A percentile compares a stretch with the other conserved stretches of the same genome.
phyloP scores from a whole-genome alignment of 495 filamentous ascomycete genomes.

The Penicillium nucicola region DNA sequence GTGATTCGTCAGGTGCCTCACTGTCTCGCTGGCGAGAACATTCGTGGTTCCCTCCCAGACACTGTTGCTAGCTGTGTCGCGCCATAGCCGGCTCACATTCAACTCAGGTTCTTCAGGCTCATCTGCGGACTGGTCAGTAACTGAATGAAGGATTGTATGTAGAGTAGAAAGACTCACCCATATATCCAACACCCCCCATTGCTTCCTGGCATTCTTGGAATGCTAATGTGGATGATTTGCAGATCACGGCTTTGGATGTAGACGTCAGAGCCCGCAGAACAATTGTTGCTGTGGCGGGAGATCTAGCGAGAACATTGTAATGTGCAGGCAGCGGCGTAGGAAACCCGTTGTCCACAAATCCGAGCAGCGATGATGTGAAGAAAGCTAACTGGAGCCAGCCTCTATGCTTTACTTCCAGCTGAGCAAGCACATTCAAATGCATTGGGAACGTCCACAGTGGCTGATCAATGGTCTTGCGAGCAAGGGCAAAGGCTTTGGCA shows the following conservation, averaged over 20 bases:
- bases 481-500: conserved; percentile 51
- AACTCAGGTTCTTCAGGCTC: conserved; percentile 41
- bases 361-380: conserved; percentile 57
- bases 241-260: conserved; percentile 58
- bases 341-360: conserved; percentile 44
- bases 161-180: conserved; percentile 34
- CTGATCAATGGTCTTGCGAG: conserved; percentile 45
- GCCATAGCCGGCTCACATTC: conserved; percentile 60
- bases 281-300: conserved; percentile 18
- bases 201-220: conserved; percentile 63
- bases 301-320: conserved; percentile 13
- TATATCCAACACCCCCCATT: conserved; percentile 70
- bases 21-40: conserved; percentile 58
- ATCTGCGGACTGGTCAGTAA: background rate
- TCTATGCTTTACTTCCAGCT: conserved; percentile 48
- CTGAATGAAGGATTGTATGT: background rate
- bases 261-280: conserved; percentile 63
- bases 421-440: conserved; percentile 58
- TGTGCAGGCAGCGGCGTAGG: background rate
- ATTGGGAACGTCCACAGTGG: conserved; percentile 51
- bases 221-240: conserved; percentile 49
- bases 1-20: conserved; percentile 48
- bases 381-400: conserved; percentile 56
- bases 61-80: conserved; percentile 59
- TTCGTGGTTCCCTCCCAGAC: conserved; percentile 78